phyloP scores from a whole-genome alignment of 1,284 basidiomycete species.

The Pseudozyma sp. region DNA sequence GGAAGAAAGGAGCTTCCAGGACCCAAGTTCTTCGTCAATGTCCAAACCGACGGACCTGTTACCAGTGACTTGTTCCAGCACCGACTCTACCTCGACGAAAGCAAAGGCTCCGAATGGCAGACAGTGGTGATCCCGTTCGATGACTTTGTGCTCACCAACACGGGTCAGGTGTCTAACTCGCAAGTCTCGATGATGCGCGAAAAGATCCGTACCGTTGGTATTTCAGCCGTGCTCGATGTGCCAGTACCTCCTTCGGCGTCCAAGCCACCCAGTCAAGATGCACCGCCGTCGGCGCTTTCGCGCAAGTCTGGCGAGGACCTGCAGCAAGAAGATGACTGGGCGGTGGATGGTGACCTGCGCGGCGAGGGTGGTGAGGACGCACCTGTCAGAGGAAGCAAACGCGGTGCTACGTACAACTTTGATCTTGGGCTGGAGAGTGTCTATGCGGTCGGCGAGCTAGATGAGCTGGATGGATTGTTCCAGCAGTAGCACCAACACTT shows the following conservation, averaged over 20 bases:
- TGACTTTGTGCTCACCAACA: conserved; percentile 84
- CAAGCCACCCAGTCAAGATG: conserved; percentile 33
- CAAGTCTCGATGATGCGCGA: conserved; percentile 81
- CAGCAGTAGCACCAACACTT: conserved; percentile 14
- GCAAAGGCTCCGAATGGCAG: conserved; percentile 80
- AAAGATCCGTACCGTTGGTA: conserved; percentile 81
- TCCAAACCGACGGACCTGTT: conserved; percentile 81
- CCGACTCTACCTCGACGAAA: conserved; percentile 79
- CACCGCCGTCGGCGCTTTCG: conserved; percentile 31
- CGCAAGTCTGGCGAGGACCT: neutral
- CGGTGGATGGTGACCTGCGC: conserved; percentile 32
- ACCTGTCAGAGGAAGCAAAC: conserved; percentile 49
- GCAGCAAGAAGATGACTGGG: conserved; percentile 33
- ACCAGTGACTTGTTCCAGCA: conserved; percentile 86
- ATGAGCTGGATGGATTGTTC: conserved; percentile 53
- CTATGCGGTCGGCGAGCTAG: conserved; percentile 52
- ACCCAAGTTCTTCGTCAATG: conserved; percentile 77
- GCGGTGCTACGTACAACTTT: conserved; percentile 66
- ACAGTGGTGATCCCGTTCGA: conserved; percentile 84
- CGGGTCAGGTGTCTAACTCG: conserved; percentile 77
- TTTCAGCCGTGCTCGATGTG: conserved; percentile 72
- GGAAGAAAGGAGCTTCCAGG: conserved; percentile 47
- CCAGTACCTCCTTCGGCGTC: conserved; percentile 45
- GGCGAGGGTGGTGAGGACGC: conserved; percentile 4
- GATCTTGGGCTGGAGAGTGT: conserved; percentile 70